phyloP scores from a whole-genome alignment of 1,284 basidiomycete species.

The Trichosporon sp. region DNA sequence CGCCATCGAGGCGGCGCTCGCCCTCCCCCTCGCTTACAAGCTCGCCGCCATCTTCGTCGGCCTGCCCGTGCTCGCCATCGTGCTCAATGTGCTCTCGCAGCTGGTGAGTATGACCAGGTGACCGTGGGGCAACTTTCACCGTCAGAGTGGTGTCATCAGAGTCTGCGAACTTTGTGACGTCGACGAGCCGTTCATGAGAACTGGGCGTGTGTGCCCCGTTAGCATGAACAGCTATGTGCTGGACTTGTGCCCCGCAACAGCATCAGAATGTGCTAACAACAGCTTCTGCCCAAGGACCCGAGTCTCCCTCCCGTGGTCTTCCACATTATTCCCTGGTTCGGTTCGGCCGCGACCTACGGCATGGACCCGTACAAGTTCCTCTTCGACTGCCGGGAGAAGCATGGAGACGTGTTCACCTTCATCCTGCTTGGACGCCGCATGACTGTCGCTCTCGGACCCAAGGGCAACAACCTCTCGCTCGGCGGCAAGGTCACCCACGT shows the following conservation, averaged over 20 bases:
- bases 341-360: slow-evolving; percentile 74
- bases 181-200: too few relatives aligned
- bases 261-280: slow-evolving; percentile 18
- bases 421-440: slow-evolving; percentile 83
- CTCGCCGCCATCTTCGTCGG: slow-evolving; percentile 50
- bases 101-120: slow-evolving; percentile 58
- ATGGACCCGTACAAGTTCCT: slow-evolving; percentile 79
- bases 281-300: slow-evolving; percentile 64
- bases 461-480: slow-evolving; percentile 91
- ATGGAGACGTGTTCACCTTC: slow-evolving; percentile 88
- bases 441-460: slow-evolving; percentile 87
- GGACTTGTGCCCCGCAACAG: not conserved
- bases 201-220: not conserved
- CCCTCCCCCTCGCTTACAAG: slow-evolving; percentile 26
- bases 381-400: slow-evolving; percentile 74
- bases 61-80: slow-evolving; percentile 56
- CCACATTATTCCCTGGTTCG: slow-evolving; percentile 74
- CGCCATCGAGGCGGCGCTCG: slow-evolving; percentile 34
- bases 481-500: slow-evolving; percentile 91
- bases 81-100: slow-evolving; percentile 66
- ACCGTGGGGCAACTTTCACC: too few relatives aligned
- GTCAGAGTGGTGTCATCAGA: not conserved
- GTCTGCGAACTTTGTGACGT: too few relatives aligned
- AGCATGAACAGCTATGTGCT: not conserved
- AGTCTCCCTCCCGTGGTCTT: slow-evolving; percentile 74